Conservation (phyloP, 2,329 filamentous ascomycete species). For the Penicillium sp. region DNA sequence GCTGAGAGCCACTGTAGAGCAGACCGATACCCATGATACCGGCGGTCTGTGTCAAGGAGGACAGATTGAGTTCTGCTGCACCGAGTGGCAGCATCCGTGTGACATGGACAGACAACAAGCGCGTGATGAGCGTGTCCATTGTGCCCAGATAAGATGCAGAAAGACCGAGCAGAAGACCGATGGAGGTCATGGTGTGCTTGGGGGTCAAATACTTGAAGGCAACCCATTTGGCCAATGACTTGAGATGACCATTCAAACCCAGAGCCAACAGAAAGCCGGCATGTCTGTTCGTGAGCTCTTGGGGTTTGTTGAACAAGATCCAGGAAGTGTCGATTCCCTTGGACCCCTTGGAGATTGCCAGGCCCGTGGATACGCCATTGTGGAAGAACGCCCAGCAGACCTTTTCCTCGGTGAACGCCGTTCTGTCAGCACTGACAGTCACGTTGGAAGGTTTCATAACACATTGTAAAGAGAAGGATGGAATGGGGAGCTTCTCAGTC, state of each 20-base stretch:
- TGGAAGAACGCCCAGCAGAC: slow-evolving; percentile 99
- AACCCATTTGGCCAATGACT: slow-evolving; percentile 91
- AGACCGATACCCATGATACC: slow-evolving; percentile 96
- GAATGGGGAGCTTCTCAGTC: slow-evolving; percentile 84
- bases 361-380: slow-evolving; percentile 84
- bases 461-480: slow-evolving; percentile 87
- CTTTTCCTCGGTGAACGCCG: slow-evolving; percentile 86
- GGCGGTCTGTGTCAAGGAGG: slow-evolving; percentile 87
- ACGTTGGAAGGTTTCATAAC: slow-evolving; percentile 88
- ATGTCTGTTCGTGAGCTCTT: slow-evolving; percentile 90
- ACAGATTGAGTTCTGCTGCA: slow-evolving; percentile 89
- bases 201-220: slow-evolving; percentile 99
- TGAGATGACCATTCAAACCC: slow-evolving; percentile 91
- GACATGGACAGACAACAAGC: slow-evolving; percentile 89
- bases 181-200: slow-evolving; percentile 98
- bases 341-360: slow-evolving; percentile 83
- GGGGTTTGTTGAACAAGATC: slow-evolving; percentile 97
- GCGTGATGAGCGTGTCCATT: slow-evolving; percentile 93
- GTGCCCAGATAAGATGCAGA: slow-evolving; percentile 93
- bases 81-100: slow-evolving; percentile 89
- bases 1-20: slow-evolving; percentile 89
- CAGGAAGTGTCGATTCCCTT: slow-evolving; percentile 96
- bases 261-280: slow-evolving; percentile 88
- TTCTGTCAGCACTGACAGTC: slow-evolving; percentile 86
- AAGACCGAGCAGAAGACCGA: slow-evolving; percentile 85